phyloP scores from a whole-genome alignment of 805 yeast genomes.

The Ogataea nitratoaversa region DNA sequence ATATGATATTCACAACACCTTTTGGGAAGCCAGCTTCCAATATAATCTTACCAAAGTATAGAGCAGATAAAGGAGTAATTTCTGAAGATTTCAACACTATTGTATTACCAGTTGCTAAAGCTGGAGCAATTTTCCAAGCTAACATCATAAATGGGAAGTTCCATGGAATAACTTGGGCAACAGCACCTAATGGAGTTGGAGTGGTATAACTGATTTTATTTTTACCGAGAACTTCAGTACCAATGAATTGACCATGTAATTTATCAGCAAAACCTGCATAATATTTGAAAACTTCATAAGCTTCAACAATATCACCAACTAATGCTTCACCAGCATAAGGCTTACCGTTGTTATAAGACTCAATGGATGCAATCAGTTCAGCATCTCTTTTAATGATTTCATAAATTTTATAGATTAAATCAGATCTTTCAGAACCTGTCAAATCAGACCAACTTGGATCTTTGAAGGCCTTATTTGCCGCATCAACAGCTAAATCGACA shows the following conservation, averaged over 20 bases:
- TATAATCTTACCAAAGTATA: slow-evolving; percentile 56
- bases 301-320: slow-evolving; percentile 30
- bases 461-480: slow-evolving; percentile 59
- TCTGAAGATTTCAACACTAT: slow-evolving; percentile 72
- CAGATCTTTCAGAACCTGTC: slow-evolving; percentile 51
- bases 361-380: slow-evolving; percentile 48
- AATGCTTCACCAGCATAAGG: slow-evolving; percentile 45
- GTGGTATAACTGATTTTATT: slow-evolving; percentile 50
- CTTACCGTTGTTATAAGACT: slow-evolving; percentile 57
- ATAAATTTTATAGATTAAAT: slow-evolving; percentile 47
- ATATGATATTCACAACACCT: slow-evolving; percentile 70
- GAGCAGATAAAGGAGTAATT: slow-evolving; percentile 70
- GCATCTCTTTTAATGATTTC: slow-evolving; percentile 46
- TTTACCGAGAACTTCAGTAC: slow-evolving; percentile 26
- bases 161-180: slow-evolving; percentile 86
- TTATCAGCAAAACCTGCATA: slow-evolving; percentile 82
- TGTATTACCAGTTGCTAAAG: slow-evolving; percentile 73
- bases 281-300: slow-evolving; percentile 47
- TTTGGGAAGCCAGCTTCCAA: slow-evolving; percentile 70
- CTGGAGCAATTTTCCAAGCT: slow-evolving; percentile 78
- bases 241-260: slow-evolving; percentile 57
- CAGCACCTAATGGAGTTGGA: slow-evolving; percentile 64
- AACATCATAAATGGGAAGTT: slow-evolving; percentile 79
- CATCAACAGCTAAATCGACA: slow-evolving; percentile 62
- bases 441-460: slow-evolving; percentile 41